A percentile compares a stretch with the other conserved stretches of the same genome.
Conservation (phyloP, 306 rosid genomes). For the Prunus mongolica region DNA sequence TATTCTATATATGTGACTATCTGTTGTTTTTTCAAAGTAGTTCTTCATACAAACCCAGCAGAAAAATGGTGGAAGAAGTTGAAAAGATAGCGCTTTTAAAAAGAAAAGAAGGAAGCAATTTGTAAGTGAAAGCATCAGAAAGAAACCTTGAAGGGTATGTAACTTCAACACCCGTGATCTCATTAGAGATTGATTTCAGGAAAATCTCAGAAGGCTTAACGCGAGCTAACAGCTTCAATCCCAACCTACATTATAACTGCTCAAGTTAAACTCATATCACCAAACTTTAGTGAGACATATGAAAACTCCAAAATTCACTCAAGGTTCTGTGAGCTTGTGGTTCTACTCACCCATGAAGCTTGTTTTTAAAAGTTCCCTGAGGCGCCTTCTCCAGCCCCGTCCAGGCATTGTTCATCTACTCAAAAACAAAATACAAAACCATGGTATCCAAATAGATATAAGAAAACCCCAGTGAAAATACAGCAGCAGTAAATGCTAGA, state of each 20-base stretch:
- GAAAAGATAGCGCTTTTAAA: background rate
- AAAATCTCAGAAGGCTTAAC: constrained; percentile 91
- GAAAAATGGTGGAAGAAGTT: background rate
- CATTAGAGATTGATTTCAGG: constrained; percentile 75
- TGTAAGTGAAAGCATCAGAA: constrained; percentile 13
- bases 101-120: background rate
- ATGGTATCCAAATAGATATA: background rate
- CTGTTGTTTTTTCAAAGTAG: background rate
- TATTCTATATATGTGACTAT: background rate
- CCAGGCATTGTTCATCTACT: constrained; percentile 85
- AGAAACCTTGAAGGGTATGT: constrained; percentile 82
- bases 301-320: background rate
- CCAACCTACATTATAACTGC: constrained; percentile 50
- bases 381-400: constrained; percentile 66
- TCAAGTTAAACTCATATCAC: background rate
- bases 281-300: background rate
- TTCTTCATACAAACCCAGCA: background rate
- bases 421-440: background rate
- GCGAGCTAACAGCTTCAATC: constrained; percentile 69
- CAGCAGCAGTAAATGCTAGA: background rate
- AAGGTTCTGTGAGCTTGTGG: background rate
- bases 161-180: constrained; percentile 65
- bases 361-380: constrained; percentile 61
- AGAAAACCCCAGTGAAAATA: constrained; percentile 2
- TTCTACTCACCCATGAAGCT: constrained; percentile 59